Conservation (phyloP, 768 basidiomycete species). For the Termitomyces titanicus region DNA sequence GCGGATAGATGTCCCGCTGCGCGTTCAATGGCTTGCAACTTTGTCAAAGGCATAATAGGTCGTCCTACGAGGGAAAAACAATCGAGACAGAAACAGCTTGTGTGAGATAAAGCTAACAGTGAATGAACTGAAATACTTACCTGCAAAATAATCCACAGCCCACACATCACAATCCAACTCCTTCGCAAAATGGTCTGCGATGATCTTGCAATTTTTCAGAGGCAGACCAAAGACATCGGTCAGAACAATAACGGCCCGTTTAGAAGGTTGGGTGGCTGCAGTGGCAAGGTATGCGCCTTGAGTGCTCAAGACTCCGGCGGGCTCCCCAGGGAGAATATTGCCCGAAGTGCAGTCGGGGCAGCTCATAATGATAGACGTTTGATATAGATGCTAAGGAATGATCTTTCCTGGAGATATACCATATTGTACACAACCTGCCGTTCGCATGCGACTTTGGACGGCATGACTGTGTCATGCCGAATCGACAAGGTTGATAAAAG, state of each 20-base stretch:
- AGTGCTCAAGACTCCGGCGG: slow-evolving; percentile 33
- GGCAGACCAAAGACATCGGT: slow-evolving; percentile 55
- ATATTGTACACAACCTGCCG: too few relatives aligned
- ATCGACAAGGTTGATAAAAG: too few relatives aligned
- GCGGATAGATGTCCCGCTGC: neutral
- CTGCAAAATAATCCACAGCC: slow-evolving; percentile 53
- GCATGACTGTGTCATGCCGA: too few relatives aligned
- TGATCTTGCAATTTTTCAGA: slow-evolving; percentile 46
- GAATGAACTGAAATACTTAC: too few relatives aligned
- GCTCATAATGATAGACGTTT: slow-evolving; percentile 21
- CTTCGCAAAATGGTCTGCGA: slow-evolving; percentile 45
- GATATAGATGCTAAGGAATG: too few relatives aligned
- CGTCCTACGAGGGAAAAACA: neutral
- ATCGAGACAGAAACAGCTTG: neutral
- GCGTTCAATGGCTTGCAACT: slow-evolving; percentile 1
- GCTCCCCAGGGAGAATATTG: slow-evolving; percentile 39
- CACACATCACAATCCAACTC: slow-evolving; percentile 49
- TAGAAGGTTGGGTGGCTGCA: slow-evolving; percentile 19
- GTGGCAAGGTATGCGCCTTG: slow-evolving; percentile 41
- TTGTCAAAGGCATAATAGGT: slow-evolving; percentile 4
- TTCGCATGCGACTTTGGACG: too few relatives aligned
- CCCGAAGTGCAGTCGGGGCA: slow-evolving; percentile 45
- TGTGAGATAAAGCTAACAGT: too few relatives aligned
- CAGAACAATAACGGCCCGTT: slow-evolving; percentile 40
- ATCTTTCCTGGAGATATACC: too few relatives aligned